Base-by-base conservation (phyloP, 129 eudicot species). In the Dittrichia graveolens region DNA sequence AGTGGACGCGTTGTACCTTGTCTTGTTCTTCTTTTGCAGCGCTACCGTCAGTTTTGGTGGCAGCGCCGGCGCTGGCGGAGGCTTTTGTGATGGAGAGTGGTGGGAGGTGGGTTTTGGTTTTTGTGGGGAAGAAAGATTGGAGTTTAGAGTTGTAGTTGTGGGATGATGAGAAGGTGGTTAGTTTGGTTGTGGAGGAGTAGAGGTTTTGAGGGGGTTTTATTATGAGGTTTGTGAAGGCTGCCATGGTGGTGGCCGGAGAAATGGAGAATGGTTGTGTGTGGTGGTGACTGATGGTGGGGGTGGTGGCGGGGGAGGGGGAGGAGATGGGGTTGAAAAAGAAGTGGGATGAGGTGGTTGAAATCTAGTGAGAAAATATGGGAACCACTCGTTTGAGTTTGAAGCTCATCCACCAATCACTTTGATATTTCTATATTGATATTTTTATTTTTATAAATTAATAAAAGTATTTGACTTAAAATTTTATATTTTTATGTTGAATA, bases 151-250 rank as follows among this genome's bases (percentile, higher is more conserved):
- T 65, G 47, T 72, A 48, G 37, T 44, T 71, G 2, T 72, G 67
- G 62, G 71, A 44, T 8, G 71, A 44, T 10, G 50, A 44, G 34
- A 76, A 48, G 34, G 76, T 66, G 65, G 3, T 61, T 47, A 69
- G 71, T 75, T 83, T 84, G 63, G 82, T 69, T 9, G 73, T 71
- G 78, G 79, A 42, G 78, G 78, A 38, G 72, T 37, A 37, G 11
- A 87, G 80, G 47, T 73, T 71, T 44, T 79, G 72, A 39, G 72
- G 70, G 24, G 87, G 89, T 69, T 86, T 86, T 3, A 82, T 40
- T 46, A 84, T n/a, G 73, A 86, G 85, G 67, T 85, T 89, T 61
- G 90, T 80, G 84, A 89, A 66, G 49, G 96, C 53, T 35, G 96
- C 92, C 96, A 89, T 89, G 48, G 67, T 67, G 72, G 37, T 52